Conservation (phyloP, 352 stramenopile genomes). For the Globisporangium ultimum region DNA sequence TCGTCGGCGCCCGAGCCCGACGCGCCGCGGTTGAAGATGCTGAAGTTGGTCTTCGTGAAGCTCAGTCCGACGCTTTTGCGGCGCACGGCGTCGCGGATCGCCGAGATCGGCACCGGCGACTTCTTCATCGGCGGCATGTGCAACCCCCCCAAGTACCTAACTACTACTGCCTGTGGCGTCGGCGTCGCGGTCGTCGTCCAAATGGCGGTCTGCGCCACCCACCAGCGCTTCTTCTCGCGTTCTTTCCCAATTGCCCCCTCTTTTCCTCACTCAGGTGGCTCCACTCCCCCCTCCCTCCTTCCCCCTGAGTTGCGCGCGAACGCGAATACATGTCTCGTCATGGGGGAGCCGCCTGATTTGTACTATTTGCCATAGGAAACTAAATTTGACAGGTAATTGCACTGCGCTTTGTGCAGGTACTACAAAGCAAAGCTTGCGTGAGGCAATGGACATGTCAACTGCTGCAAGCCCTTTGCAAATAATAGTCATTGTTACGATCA, state of each 20-base stretch:
- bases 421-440: too few species aligned
- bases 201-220: not conserved
- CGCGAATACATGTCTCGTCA: too few species aligned
- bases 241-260: not conserved
- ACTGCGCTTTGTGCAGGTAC: too few species aligned
- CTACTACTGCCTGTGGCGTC: not conserved
- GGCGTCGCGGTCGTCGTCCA: not conserved
- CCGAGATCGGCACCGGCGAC: slow-evolving; percentile 42
- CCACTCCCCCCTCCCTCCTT: not conserved
- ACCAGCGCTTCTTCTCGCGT: not conserved
- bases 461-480: too few species aligned
- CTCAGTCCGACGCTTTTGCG: slow-evolving; percentile 64
- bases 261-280: not conserved
- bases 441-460: too few species aligned
- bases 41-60: slow-evolving; percentile 54
- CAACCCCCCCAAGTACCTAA: not conserved
- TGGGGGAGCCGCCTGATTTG: too few species aligned
- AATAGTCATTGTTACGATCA: too few species aligned
- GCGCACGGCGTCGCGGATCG: slow-evolving; percentile 58
- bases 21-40: slow-evolving; percentile 41
- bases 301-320: too few species aligned
- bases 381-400: too few species aligned
- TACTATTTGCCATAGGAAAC: too few species aligned
- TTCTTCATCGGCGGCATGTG: slow-evolving; percentile 31
- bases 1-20: slow-evolving; percentile 41